A percentile compares a stretch with the other conserved stretches of the same genome.
These are phyloP conservation scores for Thermothielavioides terrestris DNA, from an alignment of 495 filamentous ascomycete genomes.

Conservation along the genomic window DNA sequence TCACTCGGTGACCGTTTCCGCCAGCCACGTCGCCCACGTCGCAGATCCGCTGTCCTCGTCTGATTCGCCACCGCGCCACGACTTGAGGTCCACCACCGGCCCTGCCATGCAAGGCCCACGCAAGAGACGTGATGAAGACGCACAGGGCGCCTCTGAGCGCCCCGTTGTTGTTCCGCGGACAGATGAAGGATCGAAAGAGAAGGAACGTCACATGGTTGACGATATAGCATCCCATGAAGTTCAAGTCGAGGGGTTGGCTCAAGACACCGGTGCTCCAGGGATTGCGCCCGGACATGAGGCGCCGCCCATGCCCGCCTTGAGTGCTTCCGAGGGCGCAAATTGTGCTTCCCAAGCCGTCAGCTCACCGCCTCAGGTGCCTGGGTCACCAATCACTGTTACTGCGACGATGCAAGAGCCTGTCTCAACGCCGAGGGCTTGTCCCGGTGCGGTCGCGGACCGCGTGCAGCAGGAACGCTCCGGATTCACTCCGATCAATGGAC, in stretches of 20 bases:
- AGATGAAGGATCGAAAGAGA: neutral
- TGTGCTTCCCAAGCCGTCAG: neutral
- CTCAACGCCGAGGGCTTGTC: neutral
- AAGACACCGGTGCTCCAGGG: neutral
- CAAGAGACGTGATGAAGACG: neutral
- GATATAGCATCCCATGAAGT: too few species aligned
- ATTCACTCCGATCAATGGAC: constrained; percentile 28
- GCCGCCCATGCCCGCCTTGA: neutral
- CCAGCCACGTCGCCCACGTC: constrained; percentile 12
- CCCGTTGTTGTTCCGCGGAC: too few species aligned
- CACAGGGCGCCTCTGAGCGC: too few species aligned
- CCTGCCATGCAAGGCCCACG: neutral
- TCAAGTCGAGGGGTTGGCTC: too few species aligned
- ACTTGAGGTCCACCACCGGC: too few species aligned
- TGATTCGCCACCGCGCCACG: constrained; percentile 14
- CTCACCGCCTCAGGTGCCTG: neutral
- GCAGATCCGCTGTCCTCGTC: constrained; percentile 8
- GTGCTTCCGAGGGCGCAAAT: neutral
- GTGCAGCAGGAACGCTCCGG: constrained; percentile 13
- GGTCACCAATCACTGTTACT: neutral
- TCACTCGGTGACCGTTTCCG: neutral
- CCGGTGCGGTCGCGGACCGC: neutral
- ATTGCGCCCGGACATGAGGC: neutral
- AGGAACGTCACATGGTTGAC: neutral
- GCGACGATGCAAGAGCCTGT: neutral